Base-by-base conservation (phyloP, 2,329 filamentous ascomycete genomes). In the Aspergillus phoenicis region DNA sequence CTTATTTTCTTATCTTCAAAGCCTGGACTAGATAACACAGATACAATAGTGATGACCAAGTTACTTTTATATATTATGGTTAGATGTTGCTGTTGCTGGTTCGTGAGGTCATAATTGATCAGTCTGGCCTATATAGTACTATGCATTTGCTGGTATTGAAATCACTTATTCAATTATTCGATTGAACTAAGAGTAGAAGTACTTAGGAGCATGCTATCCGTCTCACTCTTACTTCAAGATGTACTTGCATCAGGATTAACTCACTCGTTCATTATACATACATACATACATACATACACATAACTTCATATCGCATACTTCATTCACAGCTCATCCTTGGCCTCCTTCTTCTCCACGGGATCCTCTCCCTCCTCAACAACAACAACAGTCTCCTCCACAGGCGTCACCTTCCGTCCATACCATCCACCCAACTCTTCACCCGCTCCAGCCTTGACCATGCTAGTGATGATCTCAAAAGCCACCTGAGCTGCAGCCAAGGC, bases 401-500 rank as follows among this genome's bases (percentile, higher is more conserved):
- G 33, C 11, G 64, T 45, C 60, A 68, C 70, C 63, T 69, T 69
- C 41, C 64, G 68, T 36, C 76, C 76, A 66, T 78, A 78, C 76
- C 76, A 78, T 5, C 76, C 77, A 30, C 75, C 74, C 57, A 78
- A 55, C 39, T 78, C 73, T 72, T 71, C 74, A 48, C 70, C 71
- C 22, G 76, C 71, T 11, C 78, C 78, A 26, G 75, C 68, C 71
- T 80, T 81, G n/a, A 81, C 80, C 73, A 81, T 77, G 64, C 78
- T 82, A 41, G 89, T 96, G 73, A 96, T 75, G n/a, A 96, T 84
- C 80, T 96, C 93, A 74, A 89, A 96, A 0, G 87, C 91, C 41
- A 96, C 85, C 82, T 96, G 92, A 43, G 91, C 91, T 2, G 87
- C 93, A 15, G 91, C 91, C 65, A 96, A 77, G 11, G 91, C 90